Evolutionary conservation across 73 alveolate genomes (phyloP).

Genomic region (Uronychia setigera): DNA sequence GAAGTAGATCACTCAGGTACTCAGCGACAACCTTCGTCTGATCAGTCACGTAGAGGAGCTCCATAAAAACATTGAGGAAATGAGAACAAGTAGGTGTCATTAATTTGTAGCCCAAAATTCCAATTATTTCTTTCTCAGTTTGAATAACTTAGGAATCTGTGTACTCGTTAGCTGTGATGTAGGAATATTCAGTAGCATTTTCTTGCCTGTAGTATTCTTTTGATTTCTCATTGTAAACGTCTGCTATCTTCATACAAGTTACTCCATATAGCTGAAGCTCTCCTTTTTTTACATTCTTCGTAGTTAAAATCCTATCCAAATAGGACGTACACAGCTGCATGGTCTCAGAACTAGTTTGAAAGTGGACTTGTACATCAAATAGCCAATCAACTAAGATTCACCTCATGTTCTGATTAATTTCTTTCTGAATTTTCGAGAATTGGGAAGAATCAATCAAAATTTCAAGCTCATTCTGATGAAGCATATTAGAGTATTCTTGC

Average conservation of each 20-base stretch:
- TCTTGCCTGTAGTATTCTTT: conserved; percentile 93
- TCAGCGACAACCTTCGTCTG: conserved; percentile 6
- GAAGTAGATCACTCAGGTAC: conserved; percentile 51
- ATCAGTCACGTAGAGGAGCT: conserved; percentile 9
- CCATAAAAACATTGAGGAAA: conserved; percentile 40
- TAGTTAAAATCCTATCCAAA: conserved; percentile 84
- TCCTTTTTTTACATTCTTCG: conserved; percentile 65
- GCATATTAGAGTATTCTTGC: neutral
- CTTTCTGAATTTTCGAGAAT: conserved; percentile 36
- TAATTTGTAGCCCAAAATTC: conserved; percentile 66
- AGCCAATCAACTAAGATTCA: conserved; percentile 97
- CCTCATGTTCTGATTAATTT: conserved; percentile 88
- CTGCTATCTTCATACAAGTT: conserved; percentile 97
- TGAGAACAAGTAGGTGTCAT: conserved; percentile 62
- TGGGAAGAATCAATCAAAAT: neutral
- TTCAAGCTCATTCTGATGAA: neutral
- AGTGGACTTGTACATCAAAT: conserved; percentile 95
- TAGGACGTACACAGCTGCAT: conserved; percentile 83
- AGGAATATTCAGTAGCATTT: conserved; percentile 88
- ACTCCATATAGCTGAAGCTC: conserved; percentile 95
- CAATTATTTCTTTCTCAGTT: conserved; percentile 72
- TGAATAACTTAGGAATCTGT: conserved; percentile 66
- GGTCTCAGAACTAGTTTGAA: conserved; percentile 93
- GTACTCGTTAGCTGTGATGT: conserved; percentile 92
- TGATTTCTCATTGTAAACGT: conserved; percentile 87